A percentile compares a stretch with the other conserved stretches of the same genome.
phyloP scores from a whole-genome alignment of 305 asterid genomes.

The Plantago lanceolata region DNA sequence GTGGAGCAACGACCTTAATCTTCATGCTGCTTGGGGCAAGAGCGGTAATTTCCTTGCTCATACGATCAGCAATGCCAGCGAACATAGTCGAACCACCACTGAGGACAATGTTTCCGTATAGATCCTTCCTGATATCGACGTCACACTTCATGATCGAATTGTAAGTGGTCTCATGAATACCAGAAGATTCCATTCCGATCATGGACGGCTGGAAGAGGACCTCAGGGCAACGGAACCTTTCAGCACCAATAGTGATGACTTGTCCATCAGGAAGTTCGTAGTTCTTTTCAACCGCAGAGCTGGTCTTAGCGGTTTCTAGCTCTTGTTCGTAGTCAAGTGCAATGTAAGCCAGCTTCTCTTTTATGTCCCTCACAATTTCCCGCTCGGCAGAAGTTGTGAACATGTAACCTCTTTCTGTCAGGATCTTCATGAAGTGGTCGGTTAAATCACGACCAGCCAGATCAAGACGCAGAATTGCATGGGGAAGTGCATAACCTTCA shows the following conservation, averaged over 20 bases:
- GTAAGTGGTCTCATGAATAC: constrained; percentile 69
- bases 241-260: constrained; percentile 61
- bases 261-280: constrained; percentile 86
- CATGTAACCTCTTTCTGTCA: constrained; percentile 64
- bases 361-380: constrained; percentile 71
- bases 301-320: constrained; percentile 62
- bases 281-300: constrained; percentile 70
- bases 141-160: constrained; percentile 73
- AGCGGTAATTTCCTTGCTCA: constrained; percentile 59
- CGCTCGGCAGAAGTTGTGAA: constrained; percentile 71
- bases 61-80: constrained; percentile 47
- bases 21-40: constrained; percentile 59
- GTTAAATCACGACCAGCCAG: constrained; percentile 70
- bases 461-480: constrained; percentile 74
- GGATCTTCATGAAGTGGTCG: constrained; percentile 60
- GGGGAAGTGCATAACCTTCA: constrained; percentile 72
- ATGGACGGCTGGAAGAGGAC: constrained; percentile 85
- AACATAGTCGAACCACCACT: constrained; percentile 67
- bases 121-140: constrained; percentile 65
- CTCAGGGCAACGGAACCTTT: constrained; percentile 76
- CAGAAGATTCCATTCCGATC: constrained; percentile 83
- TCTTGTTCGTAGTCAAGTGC: constrained; percentile 81
- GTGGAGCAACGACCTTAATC: constrained; percentile 51
- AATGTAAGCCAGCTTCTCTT: constrained; percentile 79
- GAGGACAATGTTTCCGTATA: constrained; percentile 66